Evolutionary conservation across 1,139 yeast species (phyloP).

Genomic region (Yamadazyma mexicana): DNA sequence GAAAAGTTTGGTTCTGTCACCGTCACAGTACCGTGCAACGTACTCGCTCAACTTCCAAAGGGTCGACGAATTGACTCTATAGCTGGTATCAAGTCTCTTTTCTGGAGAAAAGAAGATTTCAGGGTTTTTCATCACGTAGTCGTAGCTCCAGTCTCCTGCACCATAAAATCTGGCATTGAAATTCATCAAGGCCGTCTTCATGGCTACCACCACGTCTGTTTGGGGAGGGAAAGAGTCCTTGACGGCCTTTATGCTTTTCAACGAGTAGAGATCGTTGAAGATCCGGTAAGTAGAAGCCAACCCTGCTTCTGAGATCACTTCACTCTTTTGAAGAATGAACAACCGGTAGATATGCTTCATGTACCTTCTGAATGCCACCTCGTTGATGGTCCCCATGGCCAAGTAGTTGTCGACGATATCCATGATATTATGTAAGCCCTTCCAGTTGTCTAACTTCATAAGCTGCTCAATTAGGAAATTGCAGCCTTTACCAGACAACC

Average conservation of each 20-base stretch:
- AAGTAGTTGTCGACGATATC: constrained; percentile 26
- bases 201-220: constrained; percentile 1
- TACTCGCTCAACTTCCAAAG: constrained; percentile 4
- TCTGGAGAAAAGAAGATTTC: constrained; percentile 15
- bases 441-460: constrained; percentile 12
- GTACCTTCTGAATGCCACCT: constrained; percentile 21
- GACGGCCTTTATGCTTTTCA: neutral
- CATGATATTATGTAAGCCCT: constrained; percentile 20
- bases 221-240: constrained; percentile 4
- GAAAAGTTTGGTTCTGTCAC: constrained; percentile 20
- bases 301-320: constrained; percentile 5
- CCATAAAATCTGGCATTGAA: constrained; percentile 7
- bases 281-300: constrained; percentile 21
- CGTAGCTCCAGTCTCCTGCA: constrained; percentile 6
- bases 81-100: constrained; percentile 1
- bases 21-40: constrained; percentile 19
- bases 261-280: constrained; percentile 30
- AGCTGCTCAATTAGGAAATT: constrained; percentile 18
- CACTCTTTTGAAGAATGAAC: constrained; percentile 10
- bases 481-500: constrained; percentile 22
- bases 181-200: constrained; percentile 3
- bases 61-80: constrained; percentile 7
- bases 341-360: constrained; percentile 28
- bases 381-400: constrained; percentile 33
- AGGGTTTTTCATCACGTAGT: constrained; percentile 11